Evolutionary conservation across 2,329 filamentous ascomycete species (phyloP), one percentile per base, ranked within the genome.

Genomic region (Tolypocladium guangdongense): DNA sequence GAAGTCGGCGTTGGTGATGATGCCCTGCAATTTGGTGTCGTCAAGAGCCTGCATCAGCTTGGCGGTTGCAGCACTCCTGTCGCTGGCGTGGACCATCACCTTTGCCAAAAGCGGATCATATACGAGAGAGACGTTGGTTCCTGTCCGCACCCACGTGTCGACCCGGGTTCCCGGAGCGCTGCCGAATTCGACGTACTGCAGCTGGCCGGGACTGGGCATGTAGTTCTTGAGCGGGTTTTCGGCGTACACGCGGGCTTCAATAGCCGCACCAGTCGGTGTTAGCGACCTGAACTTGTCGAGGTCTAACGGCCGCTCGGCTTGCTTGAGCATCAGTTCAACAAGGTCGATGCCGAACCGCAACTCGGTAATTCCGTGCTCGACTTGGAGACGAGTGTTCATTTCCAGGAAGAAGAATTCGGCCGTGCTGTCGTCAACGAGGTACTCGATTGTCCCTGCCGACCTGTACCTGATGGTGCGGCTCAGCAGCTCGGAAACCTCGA

Each of bases 321-420:
- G 68, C 16, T 51, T 56, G 20, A 72, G 58, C 71, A 73, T 72
- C 27, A 71, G 52, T 18, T 82, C 75, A 1, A 90, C 87, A 14
- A 90, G 72, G 61, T 90, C 87, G 51, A 87, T 78, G 0, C 80
- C 82, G 12, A 84, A 88, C 16, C 88, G 83, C 78, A 88, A 82
- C 64, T 90, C 87, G 0, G 87, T 90, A 8, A 90, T 84, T 0
- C 86, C 86, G 58, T 90, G 87, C 63, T 90, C 87, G 27, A 91
- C 87, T 59, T 90, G 87, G 3, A 90, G 67, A 10, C 87, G 74
- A 0, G 87, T 58, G 73, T 79, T 75, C 63, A 78, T 75, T 54
- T 77, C 75, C 16, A 77, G 62, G 54, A 77, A 78, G 58, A 72
- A 87, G 64, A 84, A 86, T 7, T 81, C 73, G 0, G 76, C 79